Evolutionary conservation across 2,329 filamentous ascomycete species (phyloP).

Genomic region (Aspergillus amoenus): DNA sequence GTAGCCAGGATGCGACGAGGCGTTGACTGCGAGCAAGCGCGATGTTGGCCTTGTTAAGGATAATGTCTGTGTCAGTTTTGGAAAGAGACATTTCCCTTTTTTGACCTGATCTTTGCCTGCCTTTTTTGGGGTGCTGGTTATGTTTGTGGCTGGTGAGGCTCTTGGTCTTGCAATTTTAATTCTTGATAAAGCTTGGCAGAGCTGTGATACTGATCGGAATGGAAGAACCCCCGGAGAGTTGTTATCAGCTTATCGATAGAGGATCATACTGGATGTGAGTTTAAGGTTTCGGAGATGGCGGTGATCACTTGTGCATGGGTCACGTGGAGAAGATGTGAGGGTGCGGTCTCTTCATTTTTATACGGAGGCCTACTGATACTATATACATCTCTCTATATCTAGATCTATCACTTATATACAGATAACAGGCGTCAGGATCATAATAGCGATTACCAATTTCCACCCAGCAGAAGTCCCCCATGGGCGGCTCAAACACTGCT

Average conservation of each 20-base stretch:
- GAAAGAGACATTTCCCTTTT: conserved; percentile 24
- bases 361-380: not conserved
- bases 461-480: not conserved
- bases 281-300: too few species aligned
- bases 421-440: not conserved
- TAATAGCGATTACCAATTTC: not conserved
- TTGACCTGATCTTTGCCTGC: conserved; percentile 2
- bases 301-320: too few species aligned
- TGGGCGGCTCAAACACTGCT: conserved; percentile 15
- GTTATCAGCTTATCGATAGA: not conserved
- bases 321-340: too few species aligned
- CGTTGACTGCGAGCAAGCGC: conserved; percentile 54
- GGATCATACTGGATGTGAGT: not conserved
- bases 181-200: not conserved
- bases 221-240: not conserved
- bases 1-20: conserved; percentile 58
- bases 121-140: not conserved
- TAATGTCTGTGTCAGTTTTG: conserved; percentile 52
- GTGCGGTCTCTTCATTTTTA: too few species aligned
- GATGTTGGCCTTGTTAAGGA: conserved; percentile 56
- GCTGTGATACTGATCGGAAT: not conserved
- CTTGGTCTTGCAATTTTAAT: not conserved
- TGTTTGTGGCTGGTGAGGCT: not conserved
- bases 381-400: not conserved
- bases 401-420: not conserved